These are phyloP conservation scores for Tylopilus plumbeoviolaceoides DNA, from an alignment of 768 basidiomycete species.

Conservation along the genomic window DNA sequence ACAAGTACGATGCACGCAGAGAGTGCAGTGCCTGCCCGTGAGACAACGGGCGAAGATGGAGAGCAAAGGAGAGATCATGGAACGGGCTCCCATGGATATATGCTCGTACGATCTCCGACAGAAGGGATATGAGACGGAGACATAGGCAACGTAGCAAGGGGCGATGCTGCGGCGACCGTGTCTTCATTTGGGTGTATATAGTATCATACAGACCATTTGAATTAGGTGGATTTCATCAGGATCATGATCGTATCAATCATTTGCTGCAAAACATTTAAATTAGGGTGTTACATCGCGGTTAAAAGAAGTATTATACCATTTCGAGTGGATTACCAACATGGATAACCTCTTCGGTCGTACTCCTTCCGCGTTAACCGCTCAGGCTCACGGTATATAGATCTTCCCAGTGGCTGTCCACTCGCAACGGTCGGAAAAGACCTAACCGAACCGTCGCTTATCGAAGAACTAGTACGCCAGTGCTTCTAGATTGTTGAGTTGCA, in stretches of 20 bases:
- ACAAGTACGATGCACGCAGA: not conserved
- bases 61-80: not conserved
- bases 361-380: not conserved
- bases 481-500: not conserved
- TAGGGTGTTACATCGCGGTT: too few species aligned
- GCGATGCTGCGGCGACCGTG: not conserved
- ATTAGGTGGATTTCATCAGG: not conserved
- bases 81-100: not conserved
- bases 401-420: not conserved
- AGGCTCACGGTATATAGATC: not conserved
- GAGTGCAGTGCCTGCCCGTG: not conserved
- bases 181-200: not conserved
- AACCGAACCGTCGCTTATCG: not conserved
- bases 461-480: not conserved
- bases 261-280: not conserved
- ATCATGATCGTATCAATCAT: not conserved
- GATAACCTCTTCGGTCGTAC: not conserved
- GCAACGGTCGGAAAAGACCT: not conserved
- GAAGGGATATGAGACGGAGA: not conserved
- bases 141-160: not conserved
- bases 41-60: not conserved
- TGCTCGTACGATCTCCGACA: too few species aligned
- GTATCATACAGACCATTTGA: not conserved
- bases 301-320: too few species aligned
- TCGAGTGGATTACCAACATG: too few species aligned